A percentile compares a stretch with the other conserved stretches of the same genome.
Evolutionary conservation across 148 eudicot genomes (phyloP).

Genomic region (Nepenthes gracilis): DNA sequence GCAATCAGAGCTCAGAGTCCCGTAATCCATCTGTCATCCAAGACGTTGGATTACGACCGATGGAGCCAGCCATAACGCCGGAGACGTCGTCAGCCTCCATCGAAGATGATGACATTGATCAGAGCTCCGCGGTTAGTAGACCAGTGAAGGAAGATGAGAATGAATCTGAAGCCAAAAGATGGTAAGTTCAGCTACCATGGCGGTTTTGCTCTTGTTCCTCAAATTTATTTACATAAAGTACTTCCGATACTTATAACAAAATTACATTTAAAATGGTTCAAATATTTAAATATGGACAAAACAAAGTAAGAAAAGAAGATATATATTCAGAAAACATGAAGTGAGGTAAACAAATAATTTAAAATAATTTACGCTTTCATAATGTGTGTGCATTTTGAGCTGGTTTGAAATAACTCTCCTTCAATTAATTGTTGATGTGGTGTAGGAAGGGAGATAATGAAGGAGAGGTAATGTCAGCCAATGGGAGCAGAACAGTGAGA

Average conservation of each 20-base stretch:
- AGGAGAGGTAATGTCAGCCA: not conserved
- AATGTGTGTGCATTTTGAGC: not conserved
- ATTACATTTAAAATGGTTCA: not conserved
- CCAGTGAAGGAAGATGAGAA: slow-evolving; percentile 12
- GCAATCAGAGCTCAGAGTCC: not conserved
- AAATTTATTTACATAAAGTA: not conserved
- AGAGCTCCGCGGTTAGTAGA: slow-evolving; percentile 19
- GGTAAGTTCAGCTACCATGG: slow-evolving; percentile 9
- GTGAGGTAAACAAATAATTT: not conserved
- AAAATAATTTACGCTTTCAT: not conserved
- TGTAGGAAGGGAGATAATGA: slow-evolving; percentile 1
- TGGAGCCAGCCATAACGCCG: slow-evolving; percentile 8
- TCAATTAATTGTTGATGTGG: not conserved
- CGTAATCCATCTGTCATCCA: slow-evolving; percentile 9
- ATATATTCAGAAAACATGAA: too few species aligned
- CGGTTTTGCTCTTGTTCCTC: not conserved
- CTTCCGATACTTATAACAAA: too few species aligned
- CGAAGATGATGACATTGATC: slow-evolving; percentile 24
- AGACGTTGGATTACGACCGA: slow-evolving; percentile 3
- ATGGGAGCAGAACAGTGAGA: slow-evolving; percentile 4
- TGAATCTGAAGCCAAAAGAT: slow-evolving; percentile 25
- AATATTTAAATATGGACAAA: not conserved
- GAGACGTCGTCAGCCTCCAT: slow-evolving; percentile 23
- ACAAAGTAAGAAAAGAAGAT: not conserved
- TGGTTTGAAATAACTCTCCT: not conserved